Conservation (phyloP, 2,329 filamentous ascomycete species). For the Didymella segeticola region DNA sequence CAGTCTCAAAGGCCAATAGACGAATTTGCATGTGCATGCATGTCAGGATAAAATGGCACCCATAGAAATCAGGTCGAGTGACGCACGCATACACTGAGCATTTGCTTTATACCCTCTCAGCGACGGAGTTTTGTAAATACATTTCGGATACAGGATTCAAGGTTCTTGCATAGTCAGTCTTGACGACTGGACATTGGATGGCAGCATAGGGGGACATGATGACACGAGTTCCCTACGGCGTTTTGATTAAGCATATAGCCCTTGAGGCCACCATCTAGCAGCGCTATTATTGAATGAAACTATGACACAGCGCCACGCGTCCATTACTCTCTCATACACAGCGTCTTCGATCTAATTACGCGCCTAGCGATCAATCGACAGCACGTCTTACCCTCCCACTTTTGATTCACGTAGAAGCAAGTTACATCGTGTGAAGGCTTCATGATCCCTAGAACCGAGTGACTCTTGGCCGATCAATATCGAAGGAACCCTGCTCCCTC, state of each 20-base stretch:
- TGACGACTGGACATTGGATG: conserved; percentile 3
- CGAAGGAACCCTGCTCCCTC: neutral
- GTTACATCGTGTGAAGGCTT: neutral
- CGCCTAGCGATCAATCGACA: neutral
- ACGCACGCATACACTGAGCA: conserved; percentile 1
- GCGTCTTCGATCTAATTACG: neutral
- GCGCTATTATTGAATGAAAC: conserved; percentile 1
- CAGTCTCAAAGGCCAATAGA: conserved; percentile 43
- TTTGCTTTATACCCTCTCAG: conserved; percentile 22
- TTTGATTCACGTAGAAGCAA: neutral
- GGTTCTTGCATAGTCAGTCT: conserved; percentile 10
- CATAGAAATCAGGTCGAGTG: conserved; percentile 1
- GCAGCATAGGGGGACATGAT: conserved; percentile 12
- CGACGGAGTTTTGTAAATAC: conserved; percentile 22
- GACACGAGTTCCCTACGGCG: conserved; percentile 18
- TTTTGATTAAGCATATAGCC: conserved; percentile 8
- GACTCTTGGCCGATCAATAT: neutral
- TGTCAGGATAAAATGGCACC: neutral
- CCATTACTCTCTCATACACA: too few species aligned
- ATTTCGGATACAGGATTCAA: conserved; percentile 4
- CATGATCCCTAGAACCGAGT: neutral
- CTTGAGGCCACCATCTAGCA: neutral
- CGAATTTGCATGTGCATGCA: neutral
- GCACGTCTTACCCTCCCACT: neutral
- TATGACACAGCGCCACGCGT: neutral